Base-by-base conservation (phyloP, 495 filamentous ascomycete species). In the Penicillium tannophilum region DNA sequence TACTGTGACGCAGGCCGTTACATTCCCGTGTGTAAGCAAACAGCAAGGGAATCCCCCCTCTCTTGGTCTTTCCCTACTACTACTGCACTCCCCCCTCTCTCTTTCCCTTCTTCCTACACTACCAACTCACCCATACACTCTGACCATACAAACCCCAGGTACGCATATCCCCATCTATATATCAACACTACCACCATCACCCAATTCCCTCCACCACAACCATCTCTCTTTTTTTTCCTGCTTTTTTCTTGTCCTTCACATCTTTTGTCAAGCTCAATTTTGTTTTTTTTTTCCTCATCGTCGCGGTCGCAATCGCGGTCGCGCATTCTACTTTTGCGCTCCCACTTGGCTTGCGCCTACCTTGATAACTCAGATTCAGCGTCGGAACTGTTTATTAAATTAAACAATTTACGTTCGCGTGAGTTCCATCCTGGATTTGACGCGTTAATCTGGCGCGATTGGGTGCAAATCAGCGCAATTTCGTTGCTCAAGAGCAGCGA, bases 61-160 rank as follows among this genome's bases (percentile, higher is more conserved):
- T 66, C 67, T 70, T 77, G 16, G 78, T 82, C 72, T 74, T 76
- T 75, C 72, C 78, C 80, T 82, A 84, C 80, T 85, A 84, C 85
- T 86, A 83, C 82, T 77, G 76, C 75, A 63, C 66, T 75, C 69
- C 65, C 68, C 70, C 64, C 72, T 71, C 65, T 63, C 70, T 72
- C 63, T 67, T 73, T 72, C 67, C 64, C 72, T 68, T 63, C 61
- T 73, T 77, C 83, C 79, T 83, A 83, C 82, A 80, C 80, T 76
- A 77, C 76, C 66, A 71, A 53, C 63, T 72, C 39, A 77, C 80
- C 81, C 83, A 83, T 82, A 86, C 82, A 84, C 85, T 80, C 76
- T 77, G 78, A 80, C 80, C 78, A 73, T 70, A 78, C 68, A 76
- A 74, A 76, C 78, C 73, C 77, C 78, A 72, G 76, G 69, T 76